These are phyloP conservation scores for Myrmaecium sp. DNA, from an alignment of 2,329 filamentous ascomycete species.

Conservation along the genomic window DNA sequence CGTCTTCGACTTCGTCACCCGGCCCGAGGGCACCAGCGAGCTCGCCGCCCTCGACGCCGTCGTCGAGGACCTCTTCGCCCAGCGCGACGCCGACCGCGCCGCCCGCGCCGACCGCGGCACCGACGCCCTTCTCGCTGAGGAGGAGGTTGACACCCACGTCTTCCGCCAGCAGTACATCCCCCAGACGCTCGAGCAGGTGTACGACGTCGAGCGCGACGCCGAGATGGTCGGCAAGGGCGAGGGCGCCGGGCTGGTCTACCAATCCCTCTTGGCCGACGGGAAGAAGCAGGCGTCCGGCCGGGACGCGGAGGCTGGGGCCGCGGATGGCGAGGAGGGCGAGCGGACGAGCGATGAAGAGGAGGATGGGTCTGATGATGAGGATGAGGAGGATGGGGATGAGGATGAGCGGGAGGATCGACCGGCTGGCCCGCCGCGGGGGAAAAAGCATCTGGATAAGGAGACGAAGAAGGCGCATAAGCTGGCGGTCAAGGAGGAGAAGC, in stretches of 20 bases:
- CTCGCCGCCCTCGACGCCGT: conserved; percentile 42
- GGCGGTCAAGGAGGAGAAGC: conserved; percentile 86
- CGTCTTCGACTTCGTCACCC: conserved; percentile 73
- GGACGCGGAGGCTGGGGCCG: conserved; percentile 12
- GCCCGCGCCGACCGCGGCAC: conserved; percentile 22
- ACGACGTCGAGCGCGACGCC: conserved; percentile 84
- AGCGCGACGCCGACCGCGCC: conserved; percentile 35
- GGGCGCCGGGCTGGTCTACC: conserved; percentile 67
- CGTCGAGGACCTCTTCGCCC: conserved; percentile 51
- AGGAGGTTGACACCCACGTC: conserved; percentile 73
- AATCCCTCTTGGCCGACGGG: conserved; percentile 67
- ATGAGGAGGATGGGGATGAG: conserved; percentile 10
- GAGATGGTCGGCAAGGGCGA: conserved; percentile 58
- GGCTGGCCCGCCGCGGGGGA: conserved; percentile 11
- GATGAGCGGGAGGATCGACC: conserved; percentile 18
- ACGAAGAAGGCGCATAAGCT: conserved; percentile 78
- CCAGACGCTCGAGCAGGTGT: conserved; percentile 87
- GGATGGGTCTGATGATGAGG: conserved; percentile 26
- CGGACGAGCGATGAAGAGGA: conserved; percentile 23
- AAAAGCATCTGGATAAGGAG: conserved; percentile 74
- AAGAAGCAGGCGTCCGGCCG: conserved; percentile 34
- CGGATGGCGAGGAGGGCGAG: conserved; percentile 33
- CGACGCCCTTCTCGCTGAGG: conserved; percentile 27
- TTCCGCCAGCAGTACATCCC: conserved; percentile 96
- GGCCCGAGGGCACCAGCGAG: conserved; percentile 38